These are phyloP conservation scores for Saccharomyces hybrid DNA, from an alignment of 1,139 yeast genomes.

Conservation along the genomic window DNA sequence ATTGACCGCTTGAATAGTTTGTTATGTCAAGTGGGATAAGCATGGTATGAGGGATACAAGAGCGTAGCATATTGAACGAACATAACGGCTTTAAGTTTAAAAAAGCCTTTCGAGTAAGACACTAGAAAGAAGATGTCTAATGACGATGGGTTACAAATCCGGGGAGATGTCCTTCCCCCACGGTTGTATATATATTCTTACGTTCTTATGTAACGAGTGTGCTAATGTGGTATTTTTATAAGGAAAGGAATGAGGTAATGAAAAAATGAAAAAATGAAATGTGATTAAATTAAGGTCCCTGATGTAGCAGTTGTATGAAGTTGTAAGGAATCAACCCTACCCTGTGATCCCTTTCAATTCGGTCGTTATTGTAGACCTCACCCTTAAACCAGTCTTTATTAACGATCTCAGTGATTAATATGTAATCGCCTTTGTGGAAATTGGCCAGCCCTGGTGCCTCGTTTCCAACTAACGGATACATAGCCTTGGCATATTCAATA, in stretches of 20 bases:
- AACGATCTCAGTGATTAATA: conserved; percentile 26
- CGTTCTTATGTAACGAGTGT: not conserved
- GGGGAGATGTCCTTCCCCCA: not conserved
- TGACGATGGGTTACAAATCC: not conserved
- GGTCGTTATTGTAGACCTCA: conserved; percentile 27
- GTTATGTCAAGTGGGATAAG: not conserved
- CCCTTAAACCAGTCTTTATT: conserved; percentile 31
- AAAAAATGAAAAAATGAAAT: not conserved
- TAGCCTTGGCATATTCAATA: conserved; percentile 28
- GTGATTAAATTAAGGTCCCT: not conserved
- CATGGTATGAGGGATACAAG: too few relatives aligned
- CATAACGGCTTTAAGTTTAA: too few relatives aligned
- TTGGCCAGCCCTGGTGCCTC: conserved; percentile 26
- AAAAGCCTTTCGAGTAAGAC: too few relatives aligned
- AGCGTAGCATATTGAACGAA: too few relatives aligned
- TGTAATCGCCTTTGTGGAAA: conserved; percentile 27
- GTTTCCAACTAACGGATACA: conserved; percentile 25
- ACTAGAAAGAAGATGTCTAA: not conserved
- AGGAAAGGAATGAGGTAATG: too few relatives aligned
- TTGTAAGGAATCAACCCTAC: conserved; percentile 29
- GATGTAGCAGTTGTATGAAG: conserved; percentile 22
- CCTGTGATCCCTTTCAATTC: conserved; percentile 16
- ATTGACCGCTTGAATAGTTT: not conserved
- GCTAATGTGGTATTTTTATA: not conserved
- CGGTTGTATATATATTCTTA: not conserved